A percentile compares a stretch with the other conserved stretches of the same genome.
Evolutionary conservation across 2,329 filamentous ascomycete species (phyloP).

Genomic region (Neopestalotiopsis rosae): DNA sequence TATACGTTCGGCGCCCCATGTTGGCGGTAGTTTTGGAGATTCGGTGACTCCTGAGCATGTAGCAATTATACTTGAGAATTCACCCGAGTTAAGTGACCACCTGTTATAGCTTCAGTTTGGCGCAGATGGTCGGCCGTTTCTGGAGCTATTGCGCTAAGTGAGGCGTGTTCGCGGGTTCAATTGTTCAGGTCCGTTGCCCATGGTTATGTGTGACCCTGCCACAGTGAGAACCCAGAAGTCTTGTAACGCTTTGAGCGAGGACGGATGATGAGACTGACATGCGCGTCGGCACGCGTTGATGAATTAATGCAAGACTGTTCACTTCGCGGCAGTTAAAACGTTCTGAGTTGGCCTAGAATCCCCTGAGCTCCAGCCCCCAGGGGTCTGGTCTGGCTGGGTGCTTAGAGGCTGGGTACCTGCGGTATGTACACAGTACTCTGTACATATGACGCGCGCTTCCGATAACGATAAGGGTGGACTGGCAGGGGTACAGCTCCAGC

Average conservation of each 20-base stretch:
- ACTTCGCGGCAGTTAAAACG: no score
- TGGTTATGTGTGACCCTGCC: not conserved
- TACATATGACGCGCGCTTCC: slow-evolving; percentile 6
- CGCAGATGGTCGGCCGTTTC: not conserved
- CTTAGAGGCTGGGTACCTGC: not conserved
- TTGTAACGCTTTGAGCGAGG: not conserved
- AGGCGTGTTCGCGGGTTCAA: not conserved
- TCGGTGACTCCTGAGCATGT: not conserved
- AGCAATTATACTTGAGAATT: not conserved
- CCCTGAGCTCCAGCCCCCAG: not conserved
- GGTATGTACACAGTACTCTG: not conserved
- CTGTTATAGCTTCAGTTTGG: not conserved
- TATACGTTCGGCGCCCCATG: slow-evolving; percentile 65
- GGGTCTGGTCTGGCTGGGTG: not conserved
- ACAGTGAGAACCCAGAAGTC: not conserved
- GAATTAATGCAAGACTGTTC: no score
- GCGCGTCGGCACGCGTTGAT: not conserved
- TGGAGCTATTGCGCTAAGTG: not conserved
- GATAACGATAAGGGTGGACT: slow-evolving; percentile 24
- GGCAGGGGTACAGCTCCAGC: slow-evolving; percentile 14
- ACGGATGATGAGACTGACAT: not conserved
- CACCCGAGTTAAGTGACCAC: not conserved
- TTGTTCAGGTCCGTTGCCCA: not conserved
- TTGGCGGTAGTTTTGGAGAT: slow-evolving; percentile 28
- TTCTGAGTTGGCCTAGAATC: not conserved